Evolutionary conservation across 106 monocot genomes (phyloP).

Genomic region (Agapanthus africanus): DNA sequence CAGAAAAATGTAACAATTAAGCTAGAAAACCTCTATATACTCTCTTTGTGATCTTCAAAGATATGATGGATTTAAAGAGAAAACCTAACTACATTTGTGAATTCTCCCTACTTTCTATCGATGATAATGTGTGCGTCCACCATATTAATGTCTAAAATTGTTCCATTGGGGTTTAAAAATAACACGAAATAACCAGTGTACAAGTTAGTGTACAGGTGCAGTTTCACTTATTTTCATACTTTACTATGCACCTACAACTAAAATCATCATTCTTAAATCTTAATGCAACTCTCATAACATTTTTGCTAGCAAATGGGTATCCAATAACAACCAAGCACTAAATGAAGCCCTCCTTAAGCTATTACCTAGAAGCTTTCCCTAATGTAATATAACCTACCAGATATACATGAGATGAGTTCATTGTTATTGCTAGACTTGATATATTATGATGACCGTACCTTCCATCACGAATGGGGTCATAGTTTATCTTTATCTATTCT

Average conservation of each 20-base stretch:
- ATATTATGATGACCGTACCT: too few relatives aligned
- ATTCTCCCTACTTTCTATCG: not conserved
- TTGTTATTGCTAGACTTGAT: not conserved
- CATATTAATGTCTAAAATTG: not conserved
- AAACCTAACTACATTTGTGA: not conserved
- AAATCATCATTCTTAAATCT: not conserved
- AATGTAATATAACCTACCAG: not conserved
- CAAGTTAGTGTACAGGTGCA: not conserved
- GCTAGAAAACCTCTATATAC: not conserved
- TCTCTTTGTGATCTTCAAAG: too few relatives aligned
- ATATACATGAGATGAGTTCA: not conserved
- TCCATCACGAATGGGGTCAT: not conserved
- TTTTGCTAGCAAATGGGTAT: not conserved
- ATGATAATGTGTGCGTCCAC: not conserved
- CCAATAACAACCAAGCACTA: not conserved
- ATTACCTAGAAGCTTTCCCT: too few relatives aligned
- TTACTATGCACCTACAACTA: not conserved
- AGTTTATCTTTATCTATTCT: too few relatives aligned
- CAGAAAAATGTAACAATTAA: not conserved
- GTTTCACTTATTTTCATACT: not conserved
- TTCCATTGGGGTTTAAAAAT: not conserved
- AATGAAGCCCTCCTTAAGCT: not conserved
- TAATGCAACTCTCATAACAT: not conserved
- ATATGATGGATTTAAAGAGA: not conserved
- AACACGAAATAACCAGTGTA: not conserved